phyloP scores from a whole-genome alignment of 78 protist genomes.

The Cavenderia fasciculata region DNA sequence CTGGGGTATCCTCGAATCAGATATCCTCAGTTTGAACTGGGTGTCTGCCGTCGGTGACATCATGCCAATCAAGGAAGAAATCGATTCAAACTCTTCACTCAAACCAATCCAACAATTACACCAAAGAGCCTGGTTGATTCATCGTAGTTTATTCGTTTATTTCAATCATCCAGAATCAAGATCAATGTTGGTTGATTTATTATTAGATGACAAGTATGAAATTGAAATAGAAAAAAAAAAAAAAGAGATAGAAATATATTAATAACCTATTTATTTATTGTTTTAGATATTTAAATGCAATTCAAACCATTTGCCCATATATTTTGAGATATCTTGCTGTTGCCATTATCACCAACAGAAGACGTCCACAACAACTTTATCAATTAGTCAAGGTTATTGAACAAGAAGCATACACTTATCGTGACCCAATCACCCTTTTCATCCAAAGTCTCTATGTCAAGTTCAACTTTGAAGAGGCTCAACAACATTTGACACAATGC shows the following conservation, averaged over 20 bases:
- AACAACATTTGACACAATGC: constrained; percentile 84
- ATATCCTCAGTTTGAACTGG: constrained; percentile 86
- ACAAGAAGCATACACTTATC: constrained; percentile 85
- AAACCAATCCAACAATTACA: constrained; percentile 83
- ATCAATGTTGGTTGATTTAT: constrained; percentile 83
- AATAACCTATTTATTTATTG: background rate
- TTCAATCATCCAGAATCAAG: constrained; percentile 86
- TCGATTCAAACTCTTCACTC: constrained; percentile 64
- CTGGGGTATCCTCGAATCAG: constrained; percentile 95
- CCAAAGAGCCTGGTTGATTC: constrained; percentile 95
- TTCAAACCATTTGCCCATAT: constrained; percentile 92
- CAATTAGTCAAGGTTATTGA: constrained; percentile 80
- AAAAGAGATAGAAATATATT: too few relatives aligned
- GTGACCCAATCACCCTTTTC: constrained; percentile 92
- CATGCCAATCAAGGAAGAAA: constrained; percentile 45
- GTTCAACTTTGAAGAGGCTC: constrained; percentile 93
- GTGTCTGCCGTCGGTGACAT: constrained; percentile 82
- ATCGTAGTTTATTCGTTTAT: constrained; percentile 91
- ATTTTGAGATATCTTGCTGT: constrained; percentile 91
- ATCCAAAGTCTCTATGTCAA: constrained; percentile 84
- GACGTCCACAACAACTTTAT: constrained; percentile 65
- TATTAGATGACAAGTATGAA: constrained; percentile 71
- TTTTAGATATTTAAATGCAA: constrained; percentile 77
- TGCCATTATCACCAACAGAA: constrained; percentile 87
- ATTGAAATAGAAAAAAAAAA: background rate